A percentile compares a stretch with the other conserved stretches of the same genome.
Evolutionary conservation across 306 rosid species (phyloP).

Genomic region (Hippophae rhamnoides): DNA sequence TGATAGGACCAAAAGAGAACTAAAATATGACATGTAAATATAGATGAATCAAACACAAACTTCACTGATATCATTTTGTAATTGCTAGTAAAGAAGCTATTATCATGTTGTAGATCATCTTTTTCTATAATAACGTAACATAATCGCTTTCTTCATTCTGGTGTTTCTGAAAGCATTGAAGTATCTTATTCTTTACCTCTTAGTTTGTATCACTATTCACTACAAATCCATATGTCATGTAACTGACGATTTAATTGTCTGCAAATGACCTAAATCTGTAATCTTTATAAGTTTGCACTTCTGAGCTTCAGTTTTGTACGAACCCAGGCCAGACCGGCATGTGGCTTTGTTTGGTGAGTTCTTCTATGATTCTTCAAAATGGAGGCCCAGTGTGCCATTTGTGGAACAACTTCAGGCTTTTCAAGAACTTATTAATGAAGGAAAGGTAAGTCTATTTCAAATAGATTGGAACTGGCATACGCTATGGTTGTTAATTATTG

Average conservation of each 20-base stretch:
- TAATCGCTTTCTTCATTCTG: too few species aligned
- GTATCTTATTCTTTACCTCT: too few species aligned
- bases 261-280: slow-evolving; percentile 3
- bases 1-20: too few species aligned
- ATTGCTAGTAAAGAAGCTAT: too few species aligned
- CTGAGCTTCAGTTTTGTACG: slow-evolving; percentile 11
- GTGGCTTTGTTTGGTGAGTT: slow-evolving; percentile 62
- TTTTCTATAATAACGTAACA: too few species aligned
- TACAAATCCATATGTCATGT: not conserved
- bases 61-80: too few species aligned
- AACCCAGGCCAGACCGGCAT: slow-evolving; percentile 85
- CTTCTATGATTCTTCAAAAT: slow-evolving; percentile 55
- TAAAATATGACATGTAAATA: too few species aligned
- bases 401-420: slow-evolving; percentile 82
- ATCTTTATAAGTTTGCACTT: slow-evolving; percentile 9
- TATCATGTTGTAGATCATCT: too few species aligned
- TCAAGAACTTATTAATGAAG: slow-evolving; percentile 80
- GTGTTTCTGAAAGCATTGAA: too few species aligned
- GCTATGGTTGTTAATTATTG: too few species aligned
- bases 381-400: slow-evolving; percentile 94
- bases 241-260: slow-evolving; percentile 1
- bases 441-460: slow-evolving; percentile 52
- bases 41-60: too few species aligned
- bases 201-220: not conserved
- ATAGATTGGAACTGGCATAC: not conserved